Evolutionary conservation across 352 stramenopile genomes (phyloP).

Genomic region (Pythium apleroticum): DNA sequence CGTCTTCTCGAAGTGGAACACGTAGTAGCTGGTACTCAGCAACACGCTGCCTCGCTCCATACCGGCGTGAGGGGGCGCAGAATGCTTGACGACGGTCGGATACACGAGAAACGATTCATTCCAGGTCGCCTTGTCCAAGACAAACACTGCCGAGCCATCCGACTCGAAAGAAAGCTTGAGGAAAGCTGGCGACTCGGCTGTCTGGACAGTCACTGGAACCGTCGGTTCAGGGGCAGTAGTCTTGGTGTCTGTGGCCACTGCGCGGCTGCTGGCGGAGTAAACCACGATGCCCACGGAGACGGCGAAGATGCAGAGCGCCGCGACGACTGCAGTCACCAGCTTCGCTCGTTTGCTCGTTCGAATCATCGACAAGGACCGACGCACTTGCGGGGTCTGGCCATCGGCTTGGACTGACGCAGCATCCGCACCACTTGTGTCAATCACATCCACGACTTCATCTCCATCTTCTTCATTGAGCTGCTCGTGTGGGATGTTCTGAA

Average conservation of each 20-base stretch:
- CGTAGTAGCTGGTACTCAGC: conserved; percentile 57
- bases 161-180: conserved; percentile 42
- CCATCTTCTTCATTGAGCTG: conserved; percentile 14
- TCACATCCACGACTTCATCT: conserved; percentile 10
- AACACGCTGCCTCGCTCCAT: conserved; percentile 55
- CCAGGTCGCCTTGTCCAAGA: conserved; percentile 55
- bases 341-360: conserved; percentile 18
- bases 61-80: conserved; percentile 37
- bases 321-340: conserved; percentile 7
- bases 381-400: background rate
- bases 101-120: conserved; percentile 74
- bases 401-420: background rate
- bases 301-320: conserved; percentile 11
- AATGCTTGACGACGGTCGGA: conserved; percentile 59
- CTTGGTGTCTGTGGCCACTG: background rate
- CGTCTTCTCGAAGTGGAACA: conserved; percentile 68
- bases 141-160: conserved; percentile 38
- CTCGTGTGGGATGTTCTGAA: conserved; percentile 15
- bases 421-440: background rate
- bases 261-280: background rate
- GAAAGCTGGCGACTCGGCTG: conserved; percentile 29
- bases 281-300: conserved; percentile 16
- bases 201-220: conserved; percentile 24
- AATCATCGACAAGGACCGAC: background rate
- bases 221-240: conserved; percentile 14